A percentile compares a stretch with the other conserved stretches of the same genome.
Conservation (phyloP, 495 filamentous ascomycete species). For the Penicillium ochrochloron region DNA sequence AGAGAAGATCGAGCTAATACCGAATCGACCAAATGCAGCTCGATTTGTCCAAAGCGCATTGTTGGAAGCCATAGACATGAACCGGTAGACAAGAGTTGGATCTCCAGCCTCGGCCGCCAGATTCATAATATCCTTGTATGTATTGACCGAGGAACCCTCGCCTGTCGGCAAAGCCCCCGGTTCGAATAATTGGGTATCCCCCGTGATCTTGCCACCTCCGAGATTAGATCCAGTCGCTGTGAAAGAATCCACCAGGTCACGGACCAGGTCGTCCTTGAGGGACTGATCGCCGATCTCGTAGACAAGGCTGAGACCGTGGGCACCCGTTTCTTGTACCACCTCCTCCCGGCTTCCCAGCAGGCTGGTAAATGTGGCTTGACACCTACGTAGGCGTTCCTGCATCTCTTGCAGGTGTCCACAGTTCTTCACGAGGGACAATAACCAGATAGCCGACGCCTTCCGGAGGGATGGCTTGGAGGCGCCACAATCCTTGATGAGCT, state of each 20-base stretch:
- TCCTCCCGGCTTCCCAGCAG: constrained; percentile 89
- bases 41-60: constrained; percentile 95
- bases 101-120: constrained; percentile 93
- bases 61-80: constrained; percentile 94
- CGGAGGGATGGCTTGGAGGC: constrained; percentile 83
- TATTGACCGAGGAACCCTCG: constrained; percentile 85
- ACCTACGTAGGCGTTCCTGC: constrained; percentile 71
- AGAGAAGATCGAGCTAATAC: constrained; percentile 87
- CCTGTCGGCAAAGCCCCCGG: constrained; percentile 90
- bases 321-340: constrained; percentile 92
- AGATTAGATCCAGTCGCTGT: constrained; percentile 74
- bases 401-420: constrained; percentile 77
- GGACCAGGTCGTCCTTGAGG: constrained; percentile 80
- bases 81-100: constrained; percentile 90
- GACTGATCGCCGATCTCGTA: constrained; percentile 87
- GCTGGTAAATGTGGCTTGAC: constrained; percentile 83
- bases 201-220: constrained; percentile 72
- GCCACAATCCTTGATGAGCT: constrained; percentile 72
- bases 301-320: constrained; percentile 83
- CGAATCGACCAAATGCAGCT: constrained; percentile 92
- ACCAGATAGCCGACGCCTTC: constrained; percentile 90
- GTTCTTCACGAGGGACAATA: constrained; percentile 89
- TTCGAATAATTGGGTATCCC: constrained; percentile 91
- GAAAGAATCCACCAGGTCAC: constrained; percentile 84
- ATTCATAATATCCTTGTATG: constrained; percentile 94